Percentiles rank a stretch among this genome's conserved stretches.
phyloP scores from a whole-genome alignment of 257 asterid genomes.

The Nicotiana sylvestris region DNA sequence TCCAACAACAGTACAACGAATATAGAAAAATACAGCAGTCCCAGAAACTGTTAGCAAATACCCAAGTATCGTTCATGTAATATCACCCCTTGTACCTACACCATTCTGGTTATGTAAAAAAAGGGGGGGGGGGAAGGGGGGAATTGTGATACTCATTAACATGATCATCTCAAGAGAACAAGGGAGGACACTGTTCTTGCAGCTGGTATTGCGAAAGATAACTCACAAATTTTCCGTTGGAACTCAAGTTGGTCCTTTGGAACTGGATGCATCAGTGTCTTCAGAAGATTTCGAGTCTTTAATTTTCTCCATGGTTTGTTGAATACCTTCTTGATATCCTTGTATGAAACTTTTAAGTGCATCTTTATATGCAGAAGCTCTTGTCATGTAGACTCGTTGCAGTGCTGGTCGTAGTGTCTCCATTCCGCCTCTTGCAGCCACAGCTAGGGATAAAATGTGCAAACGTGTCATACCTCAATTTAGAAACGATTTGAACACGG shows the following conservation, averaged over 20 bases:
- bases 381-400: constrained; percentile 87
- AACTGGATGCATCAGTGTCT: constrained; percentile 22
- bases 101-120: not conserved
- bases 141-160: not conserved
- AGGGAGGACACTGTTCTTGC: not conserved
- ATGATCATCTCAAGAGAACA: not conserved
- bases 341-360: constrained; percentile 78
- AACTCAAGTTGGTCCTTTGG: constrained; percentile 24
- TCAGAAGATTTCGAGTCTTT: constrained; percentile 36
- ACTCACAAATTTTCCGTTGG: constrained; percentile 12
- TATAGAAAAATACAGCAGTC: not conserved
- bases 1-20: not conserved
- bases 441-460: constrained; percentile 32
- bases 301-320: constrained; percentile 67
- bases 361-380: constrained; percentile 88
- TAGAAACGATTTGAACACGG: not conserved
- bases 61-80: not conserved
- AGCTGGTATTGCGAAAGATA: not conserved
- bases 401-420: constrained; percentile 81
- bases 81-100: not conserved
- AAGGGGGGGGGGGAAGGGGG: too few species aligned
- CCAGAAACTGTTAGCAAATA: not conserved
- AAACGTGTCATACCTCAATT: not conserved
- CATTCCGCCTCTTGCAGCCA: constrained; percentile 95
- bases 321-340: constrained; percentile 95